Evolutionary conservation across 768 basidiomycete species (phyloP), one percentile per base, ranked within the genome.

Genomic region (Podaxis sp.): DNA sequence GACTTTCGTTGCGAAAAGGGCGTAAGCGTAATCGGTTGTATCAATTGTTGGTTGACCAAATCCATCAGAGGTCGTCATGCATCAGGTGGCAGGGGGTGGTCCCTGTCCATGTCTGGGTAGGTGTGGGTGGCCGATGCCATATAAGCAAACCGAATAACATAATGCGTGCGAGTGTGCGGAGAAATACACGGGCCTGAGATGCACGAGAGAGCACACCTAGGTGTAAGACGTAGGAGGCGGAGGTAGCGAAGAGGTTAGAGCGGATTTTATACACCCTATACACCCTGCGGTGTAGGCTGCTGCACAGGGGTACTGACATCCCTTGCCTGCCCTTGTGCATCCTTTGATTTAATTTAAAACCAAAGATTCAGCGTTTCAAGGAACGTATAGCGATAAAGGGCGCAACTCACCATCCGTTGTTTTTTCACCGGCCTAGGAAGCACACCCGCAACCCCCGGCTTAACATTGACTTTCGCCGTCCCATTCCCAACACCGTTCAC

Each of bases 391-490:
- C 37, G 11, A 58, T 15, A 61, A 38, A 47, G 46, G 22, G 49
- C 46, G 47, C 43, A 46, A 79, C 85, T 68, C 67, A 91, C 90
- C 85, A 89, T 78, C 64, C 88, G 81, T 69, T 85, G 88, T 74
- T 89, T 91, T 81, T 92, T 92, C 47, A 87, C 69, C 22, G 90
- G 90, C 66, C 90, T 79, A 29, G 89, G 88, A 59, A 86, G 79
- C 13, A 80, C 82, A 51, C 80, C 82, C 7, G 78, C 79, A 40
- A 77, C 78, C 17, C 88, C 89, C 9, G 87, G 84, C 67, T 84
- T 85, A 27, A 86, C 81, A 66, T 81, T 81, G 15, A 83, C 71
- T 70, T 49, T 75, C 75, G 7, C 68, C 63, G 61, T 70, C 71
- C 66, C 74, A 72, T 68, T 77, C 72, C 69, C 71, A 74, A 64